Evolutionary conservation across 2,329 filamentous ascomycete species (phyloP), one percentile per base, ranked within the genome.

Genomic region (Bipolaris gigantea): DNA sequence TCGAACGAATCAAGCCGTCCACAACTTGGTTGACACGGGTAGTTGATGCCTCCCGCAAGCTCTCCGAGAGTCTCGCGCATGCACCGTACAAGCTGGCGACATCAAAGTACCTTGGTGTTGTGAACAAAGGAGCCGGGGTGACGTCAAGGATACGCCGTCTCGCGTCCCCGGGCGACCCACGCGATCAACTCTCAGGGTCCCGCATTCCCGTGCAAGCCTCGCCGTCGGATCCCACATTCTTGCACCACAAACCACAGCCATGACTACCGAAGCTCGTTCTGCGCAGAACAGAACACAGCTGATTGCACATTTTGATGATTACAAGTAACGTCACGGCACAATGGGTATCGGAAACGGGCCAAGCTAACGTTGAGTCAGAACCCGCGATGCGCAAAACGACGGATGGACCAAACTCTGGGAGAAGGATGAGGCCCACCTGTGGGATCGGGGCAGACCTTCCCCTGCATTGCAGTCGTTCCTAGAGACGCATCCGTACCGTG

Each of bases 351-450:
- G 19, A 18, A 15, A 33, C 35, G 10, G 8, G 9, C 33, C 10
- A 43, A 45, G 21, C 53, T 60, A 27, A 60, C 30, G 15, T 21
- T 25, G 33, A 34, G 10, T 32, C 30, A 59, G 56, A 34, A 42
- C 53, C 18, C 50, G 53, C 18, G 55, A 60, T 38, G 50, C 56
- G 33, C 60, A 65, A 35, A 51, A 32, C 49, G 43, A 52, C 18
- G 56, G 76, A 53, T 85, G 83, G 83, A 76, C 78, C 30, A 73
- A 75, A 3, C 73, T 85, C 16, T 86, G 83, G 82, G 71, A 79
- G 33, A 71, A 78, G 42, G 75, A 75, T 35, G 72, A 78, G 41
- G 75, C 75, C 58, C 73, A 81, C 19, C 80, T 82, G 1, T 86
- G 82, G 82, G 83, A 85, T 63, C 74, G 77, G 15, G 79, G 79